Percentiles rank a stretch among this genome's conserved stretches.
Conservation (phyloP, 2,329 filamentous ascomycete species). For the Zasmidium angulare region DNA sequence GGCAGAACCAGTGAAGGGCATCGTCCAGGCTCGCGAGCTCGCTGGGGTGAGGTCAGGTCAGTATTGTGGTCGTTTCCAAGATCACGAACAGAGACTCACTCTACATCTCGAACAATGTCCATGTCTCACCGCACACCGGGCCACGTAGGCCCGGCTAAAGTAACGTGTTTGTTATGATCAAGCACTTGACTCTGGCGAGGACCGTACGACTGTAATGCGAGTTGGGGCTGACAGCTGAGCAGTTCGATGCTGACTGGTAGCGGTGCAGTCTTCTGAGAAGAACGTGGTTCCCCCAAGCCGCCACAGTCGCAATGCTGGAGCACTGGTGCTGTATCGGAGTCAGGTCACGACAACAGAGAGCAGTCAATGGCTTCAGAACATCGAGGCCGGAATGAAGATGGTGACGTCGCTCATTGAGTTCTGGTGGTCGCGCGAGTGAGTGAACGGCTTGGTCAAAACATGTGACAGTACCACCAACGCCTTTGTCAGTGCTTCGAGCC, state of each 20-base stretch:
- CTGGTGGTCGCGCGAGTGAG: not conserved
- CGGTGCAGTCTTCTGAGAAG: too few relatives aligned
- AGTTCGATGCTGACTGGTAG: not conserved
- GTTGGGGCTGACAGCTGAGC: not conserved
- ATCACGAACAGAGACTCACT: not conserved
- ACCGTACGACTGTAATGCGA: not conserved
- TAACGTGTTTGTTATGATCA: not conserved
- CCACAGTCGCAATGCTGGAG: not conserved
- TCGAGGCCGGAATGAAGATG: too few relatives aligned
- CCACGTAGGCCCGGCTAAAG: constrained; percentile 11
- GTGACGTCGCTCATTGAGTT: too few relatives aligned
- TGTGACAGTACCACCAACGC: not conserved
- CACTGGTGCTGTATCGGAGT: too few relatives aligned
- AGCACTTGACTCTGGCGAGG: not conserved
- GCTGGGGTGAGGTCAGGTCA: not conserved
- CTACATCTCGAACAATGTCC: constrained; percentile 19
- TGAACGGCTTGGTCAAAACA: not conserved
- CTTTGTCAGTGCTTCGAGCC: not conserved
- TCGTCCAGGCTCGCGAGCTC: constrained; percentile 32
- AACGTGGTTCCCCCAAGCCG: too few relatives aligned
- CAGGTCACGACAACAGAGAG: too few relatives aligned
- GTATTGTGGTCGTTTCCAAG: not conserved
- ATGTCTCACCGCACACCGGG: constrained; percentile 11
- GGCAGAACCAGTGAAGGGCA: constrained; percentile 51
- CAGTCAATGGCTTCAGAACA: too few relatives aligned